Conservation (phyloP, 2,329 filamentous ascomycete genomes). For the Talaromyces atroroseus region DNA sequence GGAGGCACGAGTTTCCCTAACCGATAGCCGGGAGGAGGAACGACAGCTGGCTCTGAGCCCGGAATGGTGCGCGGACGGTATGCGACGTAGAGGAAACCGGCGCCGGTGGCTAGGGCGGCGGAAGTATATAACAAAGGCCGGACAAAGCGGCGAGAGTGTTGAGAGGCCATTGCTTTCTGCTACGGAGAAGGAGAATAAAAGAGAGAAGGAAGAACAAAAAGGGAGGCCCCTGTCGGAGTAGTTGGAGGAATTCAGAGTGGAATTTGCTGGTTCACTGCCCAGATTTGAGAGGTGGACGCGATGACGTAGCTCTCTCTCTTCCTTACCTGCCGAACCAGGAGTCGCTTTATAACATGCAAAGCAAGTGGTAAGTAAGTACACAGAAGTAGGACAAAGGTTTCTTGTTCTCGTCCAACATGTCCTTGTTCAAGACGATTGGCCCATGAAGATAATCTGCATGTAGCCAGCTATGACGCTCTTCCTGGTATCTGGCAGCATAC, state of each 20-base stretch:
- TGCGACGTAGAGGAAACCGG: slow-evolving; percentile 55
- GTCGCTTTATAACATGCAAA: no score
- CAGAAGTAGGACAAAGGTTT: no score
- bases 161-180: slow-evolving; percentile 32
- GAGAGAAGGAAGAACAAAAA: background rate
- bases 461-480: no score
- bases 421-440: no score
- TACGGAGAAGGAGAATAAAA: background rate
- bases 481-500: no score
- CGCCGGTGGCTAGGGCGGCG: slow-evolving; percentile 49
- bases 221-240: background rate
- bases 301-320: background rate
- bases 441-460: no score
- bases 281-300: background rate
- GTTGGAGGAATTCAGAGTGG: no score
- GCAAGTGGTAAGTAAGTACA: no score
- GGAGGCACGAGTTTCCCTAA: slow-evolving; percentile 54
- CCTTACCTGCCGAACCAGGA: no score
- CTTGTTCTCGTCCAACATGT: no score
- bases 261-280: background rate
- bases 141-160: slow-evolving; percentile 46
- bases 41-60: slow-evolving; percentile 55
- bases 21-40: slow-evolving; percentile 58
- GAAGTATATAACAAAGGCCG: slow-evolving; percentile 56
- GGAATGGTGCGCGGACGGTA: slow-evolving; percentile 61